Conservation (phyloP, 148 eudicot genomes). For the Camellia sinensis region DNA sequence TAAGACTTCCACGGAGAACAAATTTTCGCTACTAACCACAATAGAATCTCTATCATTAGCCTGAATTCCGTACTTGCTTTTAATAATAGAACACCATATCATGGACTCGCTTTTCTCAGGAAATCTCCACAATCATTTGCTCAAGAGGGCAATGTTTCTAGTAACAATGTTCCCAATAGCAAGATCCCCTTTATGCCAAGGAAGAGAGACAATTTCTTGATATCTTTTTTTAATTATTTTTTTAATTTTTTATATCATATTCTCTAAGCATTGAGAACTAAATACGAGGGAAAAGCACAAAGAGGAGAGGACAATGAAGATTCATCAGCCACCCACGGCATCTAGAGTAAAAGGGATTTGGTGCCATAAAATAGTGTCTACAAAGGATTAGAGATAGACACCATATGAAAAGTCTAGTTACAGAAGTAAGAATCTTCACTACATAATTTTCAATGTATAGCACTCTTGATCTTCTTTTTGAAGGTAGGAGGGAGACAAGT, state of each 20-base stretch:
- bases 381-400: background rate
- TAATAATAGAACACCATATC: too few species aligned
- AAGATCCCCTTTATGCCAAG: too few species aligned
- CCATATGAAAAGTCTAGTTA: background rate
- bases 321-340: background rate
- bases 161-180: too few species aligned
- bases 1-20: too few species aligned
- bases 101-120: too few species aligned
- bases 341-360: background rate
- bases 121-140: too few species aligned
- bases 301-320: background rate
- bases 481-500: background rate
- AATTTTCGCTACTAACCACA: too few species aligned
- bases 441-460: background rate
- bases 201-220: too few species aligned
- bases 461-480: background rate
- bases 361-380: background rate
- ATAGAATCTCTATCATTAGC: too few species aligned
- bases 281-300: background rate
- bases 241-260: background rate
- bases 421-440: conserved; percentile 9
- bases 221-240: too few species aligned
- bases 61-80: too few species aligned
- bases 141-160: too few species aligned
- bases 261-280: background rate